Percentiles rank a stretch among this genome's conserved stretches.
Evolutionary conservation across 129 eudicot species (phyloP).

Genomic region (Solidago caesia): DNA sequence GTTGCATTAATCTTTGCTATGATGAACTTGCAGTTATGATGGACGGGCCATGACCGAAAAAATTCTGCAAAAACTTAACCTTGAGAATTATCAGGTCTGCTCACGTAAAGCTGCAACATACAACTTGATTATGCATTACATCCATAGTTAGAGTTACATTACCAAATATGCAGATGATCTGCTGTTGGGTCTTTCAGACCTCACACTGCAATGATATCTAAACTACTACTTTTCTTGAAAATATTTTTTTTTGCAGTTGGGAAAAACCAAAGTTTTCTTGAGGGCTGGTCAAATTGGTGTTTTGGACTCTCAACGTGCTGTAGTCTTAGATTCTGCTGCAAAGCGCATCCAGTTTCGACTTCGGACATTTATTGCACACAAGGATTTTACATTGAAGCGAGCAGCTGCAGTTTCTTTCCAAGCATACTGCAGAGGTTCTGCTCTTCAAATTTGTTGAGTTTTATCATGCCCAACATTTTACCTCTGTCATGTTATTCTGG

Average conservation of each 20-base stretch:
- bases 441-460: constrained; percentile 7
- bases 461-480: not conserved
- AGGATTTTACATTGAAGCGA: constrained; percentile 52
- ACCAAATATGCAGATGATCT: constrained; percentile 15
- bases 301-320: constrained; percentile 83
- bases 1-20: not conserved
- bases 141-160: constrained; percentile 1
- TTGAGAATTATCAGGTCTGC: constrained; percentile 87
- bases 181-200: not conserved
- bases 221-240: not conserved
- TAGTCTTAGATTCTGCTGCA: constrained; percentile 86
- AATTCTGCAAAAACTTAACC: constrained; percentile 71
- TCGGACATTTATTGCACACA: constrained; percentile 63
- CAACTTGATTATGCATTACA: not conserved
- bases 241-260: constrained; percentile 53
- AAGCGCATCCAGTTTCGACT: constrained; percentile 72
- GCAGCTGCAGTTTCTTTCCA: constrained; percentile 74
- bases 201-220: not conserved
- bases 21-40: constrained; percentile 58
- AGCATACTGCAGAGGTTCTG: constrained; percentile 88
- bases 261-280: constrained; percentile 88
- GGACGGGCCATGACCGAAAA: constrained; percentile 75
- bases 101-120: constrained; percentile 12
- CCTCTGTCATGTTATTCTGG: not conserved
- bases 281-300: constrained; percentile 98